phyloP scores from a whole-genome alignment of 164 flowering plant species.

The Pachysandra terminalis region DNA sequence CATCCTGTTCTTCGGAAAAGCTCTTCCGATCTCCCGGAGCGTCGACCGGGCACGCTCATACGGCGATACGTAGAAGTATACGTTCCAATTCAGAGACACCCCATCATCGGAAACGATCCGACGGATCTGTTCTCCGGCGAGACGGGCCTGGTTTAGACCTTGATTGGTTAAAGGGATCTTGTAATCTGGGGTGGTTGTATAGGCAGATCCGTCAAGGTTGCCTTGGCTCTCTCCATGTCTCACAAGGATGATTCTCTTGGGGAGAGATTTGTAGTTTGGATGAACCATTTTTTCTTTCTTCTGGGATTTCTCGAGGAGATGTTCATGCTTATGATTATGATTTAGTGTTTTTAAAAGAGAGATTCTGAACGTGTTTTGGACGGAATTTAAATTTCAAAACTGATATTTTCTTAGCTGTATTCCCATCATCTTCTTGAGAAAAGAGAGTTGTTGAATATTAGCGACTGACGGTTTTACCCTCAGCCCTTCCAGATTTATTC shows the following conservation, averaged over 20 bases:
- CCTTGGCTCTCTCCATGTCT: conserved; percentile 94
- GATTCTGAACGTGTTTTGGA: too few species aligned
- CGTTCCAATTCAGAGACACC: conserved; percentile 38
- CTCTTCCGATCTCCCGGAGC: conserved; percentile 69
- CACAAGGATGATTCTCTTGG: conserved; percentile 79
- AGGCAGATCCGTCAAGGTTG: conserved; percentile 60
- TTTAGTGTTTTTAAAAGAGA: too few species aligned
- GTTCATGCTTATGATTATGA: too few species aligned
- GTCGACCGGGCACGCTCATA: conserved; percentile 77
- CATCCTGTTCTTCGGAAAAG: conserved; percentile 52
- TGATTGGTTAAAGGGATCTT: conserved; percentile 59
- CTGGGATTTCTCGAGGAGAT: background rate
- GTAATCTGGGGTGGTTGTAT: conserved; percentile 77
- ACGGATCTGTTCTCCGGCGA: conserved; percentile 48
- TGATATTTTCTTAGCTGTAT: too few species aligned
- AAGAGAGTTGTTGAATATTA: too few species aligned
- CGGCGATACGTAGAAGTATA: conserved; percentile 91
- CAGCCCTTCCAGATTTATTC: too few species aligned
- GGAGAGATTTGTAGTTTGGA: conserved; percentile 18
- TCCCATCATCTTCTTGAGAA: too few species aligned
- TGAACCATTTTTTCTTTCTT: conserved; percentile 13
- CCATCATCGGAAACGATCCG: conserved; percentile 30
- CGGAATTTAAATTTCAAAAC: too few species aligned
- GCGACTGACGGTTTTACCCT: too few species aligned
- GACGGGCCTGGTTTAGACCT: conserved; percentile 58